Conservation (phyloP, 345 rosid genomes). For the Gynandropsis gynandra region DNA sequence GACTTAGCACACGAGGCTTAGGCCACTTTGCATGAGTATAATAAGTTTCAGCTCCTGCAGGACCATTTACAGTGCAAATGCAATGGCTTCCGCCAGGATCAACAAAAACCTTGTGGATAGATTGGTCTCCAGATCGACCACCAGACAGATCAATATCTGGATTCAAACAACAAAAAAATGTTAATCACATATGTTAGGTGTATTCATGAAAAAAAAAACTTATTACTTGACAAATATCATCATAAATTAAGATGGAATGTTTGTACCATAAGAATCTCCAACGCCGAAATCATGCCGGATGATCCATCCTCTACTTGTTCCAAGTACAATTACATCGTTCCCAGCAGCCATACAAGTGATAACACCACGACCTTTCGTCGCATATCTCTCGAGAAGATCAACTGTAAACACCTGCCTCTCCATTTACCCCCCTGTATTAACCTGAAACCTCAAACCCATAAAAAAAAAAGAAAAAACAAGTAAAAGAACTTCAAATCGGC, state of each 20-base stretch:
- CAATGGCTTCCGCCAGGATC: constrained; percentile 99
- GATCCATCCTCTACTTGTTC: constrained; percentile 95
- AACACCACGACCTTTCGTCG: constrained; percentile 78
- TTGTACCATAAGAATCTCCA: constrained; percentile 64
- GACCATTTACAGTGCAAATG: constrained; percentile 69
- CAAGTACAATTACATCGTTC: constrained; percentile 80
- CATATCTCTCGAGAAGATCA: constrained; percentile 84
- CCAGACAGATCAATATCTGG: constrained; percentile 81
- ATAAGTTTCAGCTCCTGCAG: constrained; percentile 81
- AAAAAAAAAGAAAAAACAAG: neutral
- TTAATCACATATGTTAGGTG: neutral
- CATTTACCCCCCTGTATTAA: constrained; percentile 15
- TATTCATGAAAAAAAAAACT: neutral
- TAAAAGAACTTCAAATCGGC: neutral
- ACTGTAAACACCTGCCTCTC: constrained; percentile 76
- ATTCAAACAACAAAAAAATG: neutral
- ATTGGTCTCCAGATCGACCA: constrained; percentile 87
- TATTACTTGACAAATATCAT: neutral
- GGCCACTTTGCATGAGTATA: constrained; percentile 93
- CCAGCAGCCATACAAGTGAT: constrained; percentile 98
- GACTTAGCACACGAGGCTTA: constrained; percentile 72
- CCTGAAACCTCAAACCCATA: too few relatives aligned
- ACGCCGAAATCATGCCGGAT: constrained; percentile 83
- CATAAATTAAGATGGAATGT: neutral
- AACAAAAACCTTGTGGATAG: constrained; percentile 81